phyloP scores from a whole-genome alignment of 768 basidiomycete genomes.

The Coprinopsis sp. region DNA sequence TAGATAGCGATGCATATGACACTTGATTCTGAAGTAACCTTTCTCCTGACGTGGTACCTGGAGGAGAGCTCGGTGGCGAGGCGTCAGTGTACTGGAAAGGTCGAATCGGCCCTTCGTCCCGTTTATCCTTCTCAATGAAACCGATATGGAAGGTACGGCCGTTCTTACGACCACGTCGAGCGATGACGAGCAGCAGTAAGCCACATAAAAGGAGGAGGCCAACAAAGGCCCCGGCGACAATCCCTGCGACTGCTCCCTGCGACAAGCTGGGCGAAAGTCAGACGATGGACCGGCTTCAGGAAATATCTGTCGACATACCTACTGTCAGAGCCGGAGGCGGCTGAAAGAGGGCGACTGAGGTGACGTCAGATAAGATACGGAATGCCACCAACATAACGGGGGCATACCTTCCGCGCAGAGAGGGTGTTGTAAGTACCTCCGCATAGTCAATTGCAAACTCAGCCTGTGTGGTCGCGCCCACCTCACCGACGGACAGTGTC shows the following conservation, averaged over 20 bases:
- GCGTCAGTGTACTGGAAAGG: not conserved
- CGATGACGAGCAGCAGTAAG: not conserved
- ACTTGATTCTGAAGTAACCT: no score
- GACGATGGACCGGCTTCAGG: no score
- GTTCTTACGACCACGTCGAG: not conserved
- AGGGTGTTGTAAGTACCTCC: constrained; percentile 22
- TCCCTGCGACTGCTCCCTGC: not conserved
- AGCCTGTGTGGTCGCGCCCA: constrained; percentile 8
- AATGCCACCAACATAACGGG: no score
- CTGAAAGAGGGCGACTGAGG: not conserved
- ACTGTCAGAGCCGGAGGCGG: not conserved
- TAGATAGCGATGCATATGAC: no score
- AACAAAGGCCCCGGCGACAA: not conserved
- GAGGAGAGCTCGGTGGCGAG: not conserved
- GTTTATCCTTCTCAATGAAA: not conserved
- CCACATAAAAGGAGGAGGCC: not conserved
- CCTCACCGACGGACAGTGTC: constrained; percentile 10
- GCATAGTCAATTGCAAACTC: constrained; percentile 27
- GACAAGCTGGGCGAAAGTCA: no score
- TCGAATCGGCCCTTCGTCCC: not conserved
- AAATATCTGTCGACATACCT: no score
- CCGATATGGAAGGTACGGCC: not conserved
- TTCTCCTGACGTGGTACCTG: not conserved
- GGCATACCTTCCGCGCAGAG: constrained; percentile 17
- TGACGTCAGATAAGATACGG: not conserved